phyloP scores from a whole-genome alignment of 2,329 filamentous ascomycete genomes.

The Aspergillus caelatus region DNA sequence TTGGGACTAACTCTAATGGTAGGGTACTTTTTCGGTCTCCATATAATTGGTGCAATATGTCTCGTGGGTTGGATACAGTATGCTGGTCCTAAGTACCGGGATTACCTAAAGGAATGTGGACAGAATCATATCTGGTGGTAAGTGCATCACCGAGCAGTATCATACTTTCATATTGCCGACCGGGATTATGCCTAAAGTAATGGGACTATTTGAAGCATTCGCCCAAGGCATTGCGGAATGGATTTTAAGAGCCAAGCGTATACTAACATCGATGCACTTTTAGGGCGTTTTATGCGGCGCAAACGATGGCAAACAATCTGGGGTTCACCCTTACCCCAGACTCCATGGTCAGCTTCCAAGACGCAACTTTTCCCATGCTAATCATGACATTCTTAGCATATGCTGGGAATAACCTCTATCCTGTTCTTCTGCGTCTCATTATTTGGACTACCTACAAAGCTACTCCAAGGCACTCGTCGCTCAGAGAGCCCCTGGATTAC shows the following conservation, averaged over 20 bases:
- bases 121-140: constrained; percentile 55
- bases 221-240: background rate
- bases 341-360: constrained; percentile 55
- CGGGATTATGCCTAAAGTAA: background rate
- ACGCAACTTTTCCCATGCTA: constrained; percentile 45
- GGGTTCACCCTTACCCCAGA: constrained; percentile 60
- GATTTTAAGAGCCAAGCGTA: background rate
- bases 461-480: constrained; percentile 38
- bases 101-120: constrained; percentile 44
- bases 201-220: background rate
- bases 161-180: background rate
- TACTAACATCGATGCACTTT: background rate
- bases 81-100: constrained; percentile 44
- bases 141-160: constrained; percentile 18
- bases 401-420: constrained; percentile 53
- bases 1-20: constrained; percentile 23
- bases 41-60: constrained; percentile 53
- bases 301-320: constrained; percentile 57
- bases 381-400: constrained; percentile 44
- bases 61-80: constrained; percentile 53
- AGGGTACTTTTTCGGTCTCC: constrained; percentile 51
- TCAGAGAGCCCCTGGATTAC: constrained; percentile 53
- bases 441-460: constrained; percentile 60
- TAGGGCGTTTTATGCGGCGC: constrained; percentile 54
- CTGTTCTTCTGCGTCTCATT: constrained; percentile 57